These are phyloP conservation scores for Zygotorulaspora florentina DNA, from an alignment of 805 yeast genomes.

Conservation along the genomic window DNA sequence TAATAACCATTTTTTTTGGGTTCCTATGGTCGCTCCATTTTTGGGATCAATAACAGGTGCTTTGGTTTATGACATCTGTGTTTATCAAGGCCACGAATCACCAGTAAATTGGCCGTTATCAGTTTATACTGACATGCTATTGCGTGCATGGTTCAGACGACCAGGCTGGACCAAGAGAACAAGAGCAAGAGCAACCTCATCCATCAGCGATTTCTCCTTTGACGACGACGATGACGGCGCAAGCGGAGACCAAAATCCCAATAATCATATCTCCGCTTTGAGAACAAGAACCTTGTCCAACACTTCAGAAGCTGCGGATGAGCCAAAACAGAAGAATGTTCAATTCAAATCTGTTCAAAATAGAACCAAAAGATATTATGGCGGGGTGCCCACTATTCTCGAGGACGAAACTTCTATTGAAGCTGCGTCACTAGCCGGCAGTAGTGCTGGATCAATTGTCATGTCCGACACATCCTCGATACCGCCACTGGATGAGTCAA, in stretches of 20 bases:
- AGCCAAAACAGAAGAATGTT: constrained; percentile 24
- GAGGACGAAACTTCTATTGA: constrained; percentile 29
- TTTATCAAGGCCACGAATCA: constrained; percentile 50
- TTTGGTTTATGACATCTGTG: constrained; percentile 47
- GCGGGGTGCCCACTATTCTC: constrained; percentile 32
- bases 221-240: constrained; percentile 21
- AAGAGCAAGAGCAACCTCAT: constrained; percentile 27
- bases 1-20: constrained; percentile 48
- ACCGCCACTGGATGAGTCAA: constrained; percentile 2
- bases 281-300: constrained; percentile 18
- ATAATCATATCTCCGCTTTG: constrained; percentile 5
- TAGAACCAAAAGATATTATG: constrained; percentile 20
- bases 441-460: constrained; percentile 6
- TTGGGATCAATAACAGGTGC: constrained; percentile 47
- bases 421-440: constrained; percentile 23
- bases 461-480: constrained; percentile 16
- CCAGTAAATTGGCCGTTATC: constrained; percentile 44
- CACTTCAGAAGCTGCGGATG: constrained; percentile 14
- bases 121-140: constrained; percentile 21
- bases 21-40: constrained; percentile 48
- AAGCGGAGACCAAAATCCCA: constrained; percentile 11
- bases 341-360: constrained; percentile 31
- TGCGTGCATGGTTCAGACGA: constrained; percentile 30
- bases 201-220: constrained; percentile 29
- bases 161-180: constrained; percentile 30